Conservation (phyloP, 441 rosid species). For the Erysimum cheiri region DNA sequence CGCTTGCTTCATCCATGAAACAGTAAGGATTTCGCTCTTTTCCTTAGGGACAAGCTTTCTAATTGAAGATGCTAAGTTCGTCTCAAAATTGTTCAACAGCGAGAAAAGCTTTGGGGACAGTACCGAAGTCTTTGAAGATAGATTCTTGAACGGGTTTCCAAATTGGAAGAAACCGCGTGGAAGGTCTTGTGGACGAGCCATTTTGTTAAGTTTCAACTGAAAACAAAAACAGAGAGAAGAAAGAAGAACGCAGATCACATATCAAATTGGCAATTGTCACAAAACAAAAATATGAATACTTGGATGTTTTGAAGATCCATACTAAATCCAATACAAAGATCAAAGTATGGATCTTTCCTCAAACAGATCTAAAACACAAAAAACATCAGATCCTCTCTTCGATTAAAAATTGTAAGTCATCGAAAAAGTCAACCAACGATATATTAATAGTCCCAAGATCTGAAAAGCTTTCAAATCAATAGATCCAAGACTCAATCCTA, state of each 20-base stretch:
- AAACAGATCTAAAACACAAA: slow-evolving; percentile 25
- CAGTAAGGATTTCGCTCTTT: slow-evolving; percentile 61
- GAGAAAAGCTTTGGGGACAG: slow-evolving; percentile 55
- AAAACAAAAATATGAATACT: background rate
- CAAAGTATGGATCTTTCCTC: background rate
- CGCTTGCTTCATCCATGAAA: slow-evolving; percentile 84
- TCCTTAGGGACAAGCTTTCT: slow-evolving; percentile 65
- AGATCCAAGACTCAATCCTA: slow-evolving; percentile 36
- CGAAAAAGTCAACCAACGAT: slow-evolving; percentile 22
- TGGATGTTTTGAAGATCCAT: slow-evolving; percentile 6
- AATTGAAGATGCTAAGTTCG: slow-evolving; percentile 62
- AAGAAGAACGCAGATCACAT: slow-evolving; percentile 15
- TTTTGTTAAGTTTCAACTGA: slow-evolving; percentile 55
- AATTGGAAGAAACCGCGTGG: slow-evolving; percentile 72
- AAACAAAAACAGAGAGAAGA: background rate
- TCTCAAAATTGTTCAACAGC: slow-evolving; percentile 67
- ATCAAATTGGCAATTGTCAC: slow-evolving; percentile 14
- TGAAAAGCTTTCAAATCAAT: background rate
- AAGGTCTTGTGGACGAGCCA: slow-evolving; percentile 84
- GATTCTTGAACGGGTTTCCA: slow-evolving; percentile 82
- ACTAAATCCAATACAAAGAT: slow-evolving; percentile 6
- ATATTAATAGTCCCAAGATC: background rate
- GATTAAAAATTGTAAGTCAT: background rate
- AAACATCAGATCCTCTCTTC: slow-evolving; percentile 12
- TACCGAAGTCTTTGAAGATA: slow-evolving; percentile 70